Conservation (phyloP, 2,329 filamentous ascomycete genomes). For the Hirsutella rhossiliensis region DNA sequence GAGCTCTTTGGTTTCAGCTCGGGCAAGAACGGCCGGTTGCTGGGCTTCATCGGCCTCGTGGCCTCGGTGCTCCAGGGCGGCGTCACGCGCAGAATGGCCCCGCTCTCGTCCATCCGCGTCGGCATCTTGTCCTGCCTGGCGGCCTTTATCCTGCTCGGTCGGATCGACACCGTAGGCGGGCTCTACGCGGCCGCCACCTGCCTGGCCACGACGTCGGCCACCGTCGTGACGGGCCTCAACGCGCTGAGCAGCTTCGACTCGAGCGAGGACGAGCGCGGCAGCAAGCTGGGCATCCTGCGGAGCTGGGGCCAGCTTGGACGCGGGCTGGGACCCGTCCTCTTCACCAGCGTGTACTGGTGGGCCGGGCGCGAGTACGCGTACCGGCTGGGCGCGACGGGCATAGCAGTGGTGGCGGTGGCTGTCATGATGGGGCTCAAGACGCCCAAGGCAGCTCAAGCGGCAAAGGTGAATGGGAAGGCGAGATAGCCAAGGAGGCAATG, state of each 20-base stretch:
- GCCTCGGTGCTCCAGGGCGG: conserved; percentile 88
- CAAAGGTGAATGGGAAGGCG: conserved; percentile 4
- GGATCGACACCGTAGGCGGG: conserved; percentile 51
- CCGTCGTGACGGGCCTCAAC: conserved; percentile 88
- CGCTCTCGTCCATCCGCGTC: conserved; percentile 65
- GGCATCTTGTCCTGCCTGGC: conserved; percentile 67
- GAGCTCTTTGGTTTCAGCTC: conserved; percentile 79
- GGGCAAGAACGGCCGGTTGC: conserved; percentile 67
- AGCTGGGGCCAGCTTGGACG: conserved; percentile 78
- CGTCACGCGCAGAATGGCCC: conserved; percentile 75
- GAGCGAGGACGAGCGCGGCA: conserved; percentile 64
- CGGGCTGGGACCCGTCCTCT: conserved; percentile 75
- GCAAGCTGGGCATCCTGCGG: conserved; percentile 74
- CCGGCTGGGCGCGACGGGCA: conserved; percentile 65
- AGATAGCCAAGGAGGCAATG: conserved; percentile 6
- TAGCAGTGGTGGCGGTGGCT: conserved; percentile 58
- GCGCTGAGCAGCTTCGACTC: conserved; percentile 88
- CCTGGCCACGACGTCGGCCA: conserved; percentile 81
- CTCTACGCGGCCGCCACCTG: conserved; percentile 76
- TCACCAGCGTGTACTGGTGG: conserved; percentile 98
- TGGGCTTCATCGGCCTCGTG: conserved; percentile 84
- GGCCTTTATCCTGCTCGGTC: conserved; percentile 70
- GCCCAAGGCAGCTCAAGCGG: conserved; percentile 26
- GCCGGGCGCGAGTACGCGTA: conserved; percentile 83
- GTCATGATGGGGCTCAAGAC: conserved; percentile 63